Evolutionary conservation across 2,329 filamentous ascomycete genomes (phyloP).

Genomic region (Penicillium vulpinum): DNA sequence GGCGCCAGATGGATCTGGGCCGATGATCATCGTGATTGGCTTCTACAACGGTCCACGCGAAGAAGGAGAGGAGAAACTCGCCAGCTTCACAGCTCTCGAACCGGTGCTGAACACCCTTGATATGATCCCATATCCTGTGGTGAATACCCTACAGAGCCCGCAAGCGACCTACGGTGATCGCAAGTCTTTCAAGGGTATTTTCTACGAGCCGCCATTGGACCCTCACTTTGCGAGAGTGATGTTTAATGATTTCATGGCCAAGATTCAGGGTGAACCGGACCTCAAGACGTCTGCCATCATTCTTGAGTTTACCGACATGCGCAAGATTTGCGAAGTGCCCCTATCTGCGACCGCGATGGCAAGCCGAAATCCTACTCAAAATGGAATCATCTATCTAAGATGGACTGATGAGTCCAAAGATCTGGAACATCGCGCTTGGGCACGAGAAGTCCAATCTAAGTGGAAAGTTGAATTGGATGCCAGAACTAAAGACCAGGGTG

Average conservation of each 20-base stretch:
- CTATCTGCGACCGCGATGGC: conserved; percentile 47
- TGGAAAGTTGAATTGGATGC: conserved; percentile 29
- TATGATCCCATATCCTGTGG: conserved; percentile 44
- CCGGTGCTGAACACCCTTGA: conserved; percentile 40
- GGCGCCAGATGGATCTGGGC: conserved; percentile 33
- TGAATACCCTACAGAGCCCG: conserved; percentile 44
- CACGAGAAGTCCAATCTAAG: conserved; percentile 33
- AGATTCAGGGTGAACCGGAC: conserved; percentile 30
- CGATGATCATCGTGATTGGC: conserved; percentile 33
- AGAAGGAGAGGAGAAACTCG: conserved; percentile 40
- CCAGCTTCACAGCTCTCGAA: conserved; percentile 39
- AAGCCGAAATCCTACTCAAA: conserved; percentile 48
- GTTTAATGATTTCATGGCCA: conserved; percentile 32
- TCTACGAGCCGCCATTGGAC: conserved; percentile 46
- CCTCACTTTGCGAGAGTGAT: conserved; percentile 34
- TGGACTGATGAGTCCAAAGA: conserved; percentile 47
- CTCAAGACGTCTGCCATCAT: conserved; percentile 35
- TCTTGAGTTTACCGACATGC: conserved; percentile 48
- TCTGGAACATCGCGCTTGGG: conserved; percentile 40
- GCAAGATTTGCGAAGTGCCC: conserved; percentile 40
- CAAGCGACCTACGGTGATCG: conserved; percentile 43
- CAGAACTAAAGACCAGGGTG: not conserved
- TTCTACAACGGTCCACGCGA: conserved; percentile 42
- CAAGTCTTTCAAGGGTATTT: conserved; percentile 48
- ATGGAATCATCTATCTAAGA: conserved; percentile 43